These are phyloP conservation scores for Stagonosporopsis vannaccii DNA, from an alignment of 2,329 filamentous ascomycete species.

Conservation along the genomic window DNA sequence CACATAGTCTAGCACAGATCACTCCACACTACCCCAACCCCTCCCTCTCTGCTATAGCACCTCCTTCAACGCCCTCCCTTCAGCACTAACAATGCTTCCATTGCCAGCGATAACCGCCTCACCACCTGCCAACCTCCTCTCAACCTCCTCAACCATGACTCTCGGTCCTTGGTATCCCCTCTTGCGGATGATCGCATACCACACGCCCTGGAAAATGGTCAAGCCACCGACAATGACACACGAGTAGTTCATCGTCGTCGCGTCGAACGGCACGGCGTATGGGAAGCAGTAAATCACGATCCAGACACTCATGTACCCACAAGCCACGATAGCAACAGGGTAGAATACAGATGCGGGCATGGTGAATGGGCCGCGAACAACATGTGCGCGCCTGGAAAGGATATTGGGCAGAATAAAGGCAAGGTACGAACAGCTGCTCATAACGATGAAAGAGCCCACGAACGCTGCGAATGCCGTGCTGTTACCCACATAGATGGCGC, in stretches of 20 bases:
- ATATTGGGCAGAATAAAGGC: constrained; percentile 65
- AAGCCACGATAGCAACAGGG: constrained; percentile 59
- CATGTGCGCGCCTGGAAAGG: constrained; percentile 47
- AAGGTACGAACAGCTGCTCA: constrained; percentile 65
- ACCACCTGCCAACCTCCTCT: constrained; percentile 23
- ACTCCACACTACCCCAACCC: neutral
- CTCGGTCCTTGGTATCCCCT: constrained; percentile 51
- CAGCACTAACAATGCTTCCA: neutral
- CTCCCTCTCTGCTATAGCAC: constrained; percentile 1
- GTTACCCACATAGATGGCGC: constrained; percentile 70
- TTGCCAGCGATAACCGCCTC: constrained; percentile 13
- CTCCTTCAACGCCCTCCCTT: constrained; percentile 5
- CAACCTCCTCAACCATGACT: constrained; percentile 32
- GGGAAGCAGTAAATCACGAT: constrained; percentile 70
- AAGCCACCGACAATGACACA: constrained; percentile 61
- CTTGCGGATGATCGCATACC: constrained; percentile 50
- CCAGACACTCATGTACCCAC: constrained; percentile 66
- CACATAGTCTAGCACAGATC: neutral
- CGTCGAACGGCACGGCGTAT: constrained; percentile 55
- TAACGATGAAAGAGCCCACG: constrained; percentile 66
- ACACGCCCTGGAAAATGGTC: constrained; percentile 57
- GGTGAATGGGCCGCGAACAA: constrained; percentile 66
- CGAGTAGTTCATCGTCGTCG: constrained; percentile 62
- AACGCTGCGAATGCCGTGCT: constrained; percentile 72
- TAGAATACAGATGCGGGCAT: constrained; percentile 56